phyloP scores from a whole-genome alignment of 768 basidiomycete genomes.

The Ramaria rubella region DNA sequence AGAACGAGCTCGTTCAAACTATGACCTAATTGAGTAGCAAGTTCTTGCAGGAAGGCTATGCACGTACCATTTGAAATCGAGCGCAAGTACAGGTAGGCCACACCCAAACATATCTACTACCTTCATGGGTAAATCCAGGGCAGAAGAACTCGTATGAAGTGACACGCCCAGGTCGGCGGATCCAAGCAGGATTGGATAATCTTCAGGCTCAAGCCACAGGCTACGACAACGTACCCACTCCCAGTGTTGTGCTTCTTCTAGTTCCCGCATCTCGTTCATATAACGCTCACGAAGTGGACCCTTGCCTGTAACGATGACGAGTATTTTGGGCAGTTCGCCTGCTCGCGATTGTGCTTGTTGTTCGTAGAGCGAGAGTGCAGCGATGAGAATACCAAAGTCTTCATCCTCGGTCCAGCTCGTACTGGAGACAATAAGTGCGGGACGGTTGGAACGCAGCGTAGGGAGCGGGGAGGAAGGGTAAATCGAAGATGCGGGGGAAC shows the following conservation, averaged over 20 bases:
- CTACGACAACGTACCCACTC: conserved; percentile 70
- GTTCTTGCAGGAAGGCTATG: background rate
- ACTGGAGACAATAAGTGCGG: conserved; percentile 82
- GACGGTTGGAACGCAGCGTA: conserved; percentile 59
- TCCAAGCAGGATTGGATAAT: conserved; percentile 85
- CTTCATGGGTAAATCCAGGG: conserved; percentile 95
- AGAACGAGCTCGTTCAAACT: conserved; percentile 86
- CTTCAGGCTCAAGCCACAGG: conserved; percentile 82
- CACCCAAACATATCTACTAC: conserved; percentile 99
- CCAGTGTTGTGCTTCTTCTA: conserved; percentile 59
- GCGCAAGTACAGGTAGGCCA: conserved; percentile 86
- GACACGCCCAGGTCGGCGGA: conserved; percentile 90
- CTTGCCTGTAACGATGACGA: conserved; percentile 87
- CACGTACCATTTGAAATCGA: conserved; percentile 77
- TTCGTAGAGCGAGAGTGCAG: conserved; percentile 70
- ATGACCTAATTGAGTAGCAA: background rate
- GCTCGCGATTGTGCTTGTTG: conserved; percentile 37
- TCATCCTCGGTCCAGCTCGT: conserved; percentile 99
- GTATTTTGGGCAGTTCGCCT: conserved; percentile 56
- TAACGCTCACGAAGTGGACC: conserved; percentile 71
- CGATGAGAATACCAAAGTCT: conserved; percentile 80
- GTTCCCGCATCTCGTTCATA: conserved; percentile 55
- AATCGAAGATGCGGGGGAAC: conserved; percentile 27
- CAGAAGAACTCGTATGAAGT: conserved; percentile 86
- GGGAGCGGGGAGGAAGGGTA: conserved; percentile 31